Evolutionary conservation across 495 filamentous ascomycete genomes (phyloP).

Genomic region (Penicillium canescens): DNA sequence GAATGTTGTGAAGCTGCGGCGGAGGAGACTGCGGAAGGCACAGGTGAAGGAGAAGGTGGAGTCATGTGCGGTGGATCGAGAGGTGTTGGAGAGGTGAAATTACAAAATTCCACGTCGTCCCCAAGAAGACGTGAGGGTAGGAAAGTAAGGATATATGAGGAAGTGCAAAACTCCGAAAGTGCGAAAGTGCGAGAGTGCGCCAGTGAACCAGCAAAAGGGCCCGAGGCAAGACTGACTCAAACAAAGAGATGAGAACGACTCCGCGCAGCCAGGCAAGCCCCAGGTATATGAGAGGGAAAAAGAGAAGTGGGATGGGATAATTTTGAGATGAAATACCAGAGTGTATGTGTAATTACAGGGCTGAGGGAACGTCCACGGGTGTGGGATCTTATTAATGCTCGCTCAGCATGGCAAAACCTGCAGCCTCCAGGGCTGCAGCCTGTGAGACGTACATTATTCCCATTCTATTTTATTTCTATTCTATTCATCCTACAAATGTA

Average conservation of each 20-base stretch:
- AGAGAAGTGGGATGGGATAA: slow-evolving; percentile 17
- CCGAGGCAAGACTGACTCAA: slow-evolving; percentile 30
- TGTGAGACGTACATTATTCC: neutral
- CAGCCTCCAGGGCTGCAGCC: too few relatives aligned
- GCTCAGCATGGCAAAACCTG: neutral
- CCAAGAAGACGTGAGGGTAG: slow-evolving; percentile 9
- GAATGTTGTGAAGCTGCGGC: slow-evolving; percentile 43
- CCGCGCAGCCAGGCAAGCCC: slow-evolving; percentile 7
- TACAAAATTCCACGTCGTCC: slow-evolving; percentile 14
- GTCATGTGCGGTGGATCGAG: slow-evolving; percentile 46
- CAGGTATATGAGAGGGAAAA: slow-evolving; percentile 11
- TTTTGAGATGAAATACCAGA: slow-evolving; percentile 33
- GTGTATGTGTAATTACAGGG: slow-evolving; percentile 15
- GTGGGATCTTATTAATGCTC: neutral
- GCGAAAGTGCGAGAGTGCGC: neutral
- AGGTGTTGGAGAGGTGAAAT: slow-evolving; percentile 6
- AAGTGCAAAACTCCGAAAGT: slow-evolving; percentile 9
- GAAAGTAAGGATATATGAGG: neutral
- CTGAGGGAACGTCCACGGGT: neutral
- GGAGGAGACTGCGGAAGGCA: slow-evolving; percentile 47
- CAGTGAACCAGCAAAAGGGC: slow-evolving; percentile 6
- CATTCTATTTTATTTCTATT: neutral
- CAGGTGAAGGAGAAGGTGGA: slow-evolving; percentile 45
- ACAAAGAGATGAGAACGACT: slow-evolving; percentile 36
- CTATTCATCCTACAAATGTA: neutral